A percentile compares a stretch with the other conserved stretches of the same genome.
phyloP scores from a whole-genome alignment of 371 early-diverging fungal species.

The Lichtheimia hyalospora region DNA sequence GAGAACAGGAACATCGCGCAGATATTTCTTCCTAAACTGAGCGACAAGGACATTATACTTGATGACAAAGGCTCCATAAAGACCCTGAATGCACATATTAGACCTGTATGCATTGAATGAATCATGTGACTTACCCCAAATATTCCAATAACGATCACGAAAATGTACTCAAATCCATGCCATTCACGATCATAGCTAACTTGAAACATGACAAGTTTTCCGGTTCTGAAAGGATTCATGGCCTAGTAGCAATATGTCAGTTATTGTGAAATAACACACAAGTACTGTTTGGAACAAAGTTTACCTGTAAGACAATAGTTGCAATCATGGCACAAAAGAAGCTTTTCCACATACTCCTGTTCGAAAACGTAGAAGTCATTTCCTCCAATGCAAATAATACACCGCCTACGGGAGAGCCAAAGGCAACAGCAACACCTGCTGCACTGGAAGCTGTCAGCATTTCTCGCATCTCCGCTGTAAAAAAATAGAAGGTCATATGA shows the following conservation, averaged over 20 bases:
- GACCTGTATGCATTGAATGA: too few species aligned
- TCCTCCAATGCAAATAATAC: slow-evolving; percentile 97
- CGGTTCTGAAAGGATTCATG: slow-evolving; percentile 92
- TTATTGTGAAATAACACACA: not conserved
- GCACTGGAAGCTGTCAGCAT: slow-evolving; percentile 92
- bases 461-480: slow-evolving; percentile 79
- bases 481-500: not conserved
- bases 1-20: slow-evolving; percentile 64
- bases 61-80: slow-evolving; percentile 89
- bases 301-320: slow-evolving; percentile 82
- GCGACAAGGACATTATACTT: slow-evolving; percentile 73
- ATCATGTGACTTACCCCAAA: slow-evolving; percentile 69
- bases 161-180: slow-evolving; percentile 84
- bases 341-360: slow-evolving; percentile 93
- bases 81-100: slow-evolving; percentile 54
- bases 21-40: slow-evolving; percentile 64
- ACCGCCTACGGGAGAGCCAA: slow-evolving; percentile 75
- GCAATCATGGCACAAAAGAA: slow-evolving; percentile 94
- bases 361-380: slow-evolving; percentile 92
- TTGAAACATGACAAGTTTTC: slow-evolving; percentile 93
- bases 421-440: slow-evolving; percentile 66
- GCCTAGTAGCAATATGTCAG: slow-evolving; percentile 31
- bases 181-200: slow-evolving; percentile 90
- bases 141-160: slow-evolving; percentile 85
- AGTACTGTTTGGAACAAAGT: not conserved